phyloP scores from a whole-genome alignment of 768 basidiomycete species.

The Mycena maculata region DNA sequence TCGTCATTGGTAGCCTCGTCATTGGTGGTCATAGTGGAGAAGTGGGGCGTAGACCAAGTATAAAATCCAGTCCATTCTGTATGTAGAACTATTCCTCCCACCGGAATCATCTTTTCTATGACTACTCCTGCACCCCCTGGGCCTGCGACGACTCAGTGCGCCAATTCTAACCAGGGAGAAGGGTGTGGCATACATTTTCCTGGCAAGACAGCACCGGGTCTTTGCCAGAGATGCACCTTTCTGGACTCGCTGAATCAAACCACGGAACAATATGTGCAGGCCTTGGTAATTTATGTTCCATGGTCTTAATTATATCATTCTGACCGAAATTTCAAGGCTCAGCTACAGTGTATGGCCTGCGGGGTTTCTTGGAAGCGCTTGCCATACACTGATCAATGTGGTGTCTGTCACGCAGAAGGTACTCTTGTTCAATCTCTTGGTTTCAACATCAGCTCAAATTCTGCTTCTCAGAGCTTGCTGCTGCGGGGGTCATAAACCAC shows the following conservation, averaged over 20 bases:
- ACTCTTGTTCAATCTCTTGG: background rate
- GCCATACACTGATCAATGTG: conserved; percentile 7
- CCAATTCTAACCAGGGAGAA: conserved; percentile 5
- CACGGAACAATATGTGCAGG: background rate
- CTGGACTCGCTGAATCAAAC: conserved; percentile 13
- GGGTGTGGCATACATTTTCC: conserved; percentile 8
- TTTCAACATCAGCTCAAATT: no score
- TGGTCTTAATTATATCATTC: background rate
- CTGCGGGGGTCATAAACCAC: conserved; percentile 3
- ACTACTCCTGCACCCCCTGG: background rate
- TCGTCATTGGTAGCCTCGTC: no score
- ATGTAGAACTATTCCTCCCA: background rate
- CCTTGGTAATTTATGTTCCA: background rate
- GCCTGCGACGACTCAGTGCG: background rate
- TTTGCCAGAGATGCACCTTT: conserved; percentile 5
- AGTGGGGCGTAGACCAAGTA: no score
- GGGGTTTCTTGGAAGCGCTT: conserved; percentile 8
- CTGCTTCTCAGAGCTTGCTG: background rate
- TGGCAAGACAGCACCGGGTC: conserved; percentile 3
- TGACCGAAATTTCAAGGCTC: background rate
- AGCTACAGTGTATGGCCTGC: conserved; percentile 3
- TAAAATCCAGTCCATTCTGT: no score
- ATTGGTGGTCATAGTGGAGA: no score
- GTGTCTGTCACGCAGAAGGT: background rate
- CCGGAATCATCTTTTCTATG: background rate